These are phyloP conservation scores for Rutstroemia sydowiana DNA, from an alignment of 2,329 filamentous ascomycete species.

Conservation along the genomic window DNA sequence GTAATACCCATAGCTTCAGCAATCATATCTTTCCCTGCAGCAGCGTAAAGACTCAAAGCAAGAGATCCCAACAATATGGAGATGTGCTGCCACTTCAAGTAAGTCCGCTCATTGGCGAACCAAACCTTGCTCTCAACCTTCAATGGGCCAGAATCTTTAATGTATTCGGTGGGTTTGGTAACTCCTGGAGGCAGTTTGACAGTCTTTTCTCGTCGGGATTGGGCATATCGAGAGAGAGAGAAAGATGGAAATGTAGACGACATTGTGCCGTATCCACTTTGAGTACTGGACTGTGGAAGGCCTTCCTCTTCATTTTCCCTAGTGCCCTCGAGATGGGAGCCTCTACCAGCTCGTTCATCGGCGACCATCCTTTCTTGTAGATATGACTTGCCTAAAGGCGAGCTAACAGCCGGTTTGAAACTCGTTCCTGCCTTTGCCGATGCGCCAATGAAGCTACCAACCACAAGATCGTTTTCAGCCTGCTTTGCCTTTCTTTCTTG, in stretches of 20 bases:
- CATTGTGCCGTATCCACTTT: slow-evolving; percentile 47
- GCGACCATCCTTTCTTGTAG: slow-evolving; percentile 48
- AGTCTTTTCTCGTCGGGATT: slow-evolving; percentile 43
- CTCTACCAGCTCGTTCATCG: slow-evolving; percentile 30
- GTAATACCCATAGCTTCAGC: slow-evolving; percentile 73
- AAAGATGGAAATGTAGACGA: slow-evolving; percentile 74
- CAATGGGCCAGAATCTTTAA: slow-evolving; percentile 89
- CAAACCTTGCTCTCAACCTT: slow-evolving; percentile 97
- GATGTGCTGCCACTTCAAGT: slow-evolving; percentile 98
- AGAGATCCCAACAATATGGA: slow-evolving; percentile 78
- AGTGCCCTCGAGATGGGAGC: slow-evolving; percentile 24
- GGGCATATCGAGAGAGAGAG: slow-evolving; percentile 70
- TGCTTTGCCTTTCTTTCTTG: slow-evolving; percentile 74
- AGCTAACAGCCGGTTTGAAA: slow-evolving; percentile 56
- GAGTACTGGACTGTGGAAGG: slow-evolving; percentile 29
- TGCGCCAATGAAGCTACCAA: slow-evolving; percentile 74
- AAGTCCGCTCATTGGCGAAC: slow-evolving; percentile 97
- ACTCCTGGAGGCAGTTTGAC: slow-evolving; percentile 74
- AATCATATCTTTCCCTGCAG: slow-evolving; percentile 71
- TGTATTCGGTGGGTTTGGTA: slow-evolving; percentile 75
- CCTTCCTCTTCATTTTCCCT: slow-evolving; percentile 28
- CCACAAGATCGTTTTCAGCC: slow-evolving; percentile 79
- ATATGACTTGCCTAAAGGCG: slow-evolving; percentile 61
- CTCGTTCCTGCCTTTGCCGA: slow-evolving; percentile 30
- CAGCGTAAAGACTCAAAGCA: slow-evolving; percentile 80